Conservation (phyloP, 1,284 basidiomycete species). For the Ganoderma sp. region DNA sequence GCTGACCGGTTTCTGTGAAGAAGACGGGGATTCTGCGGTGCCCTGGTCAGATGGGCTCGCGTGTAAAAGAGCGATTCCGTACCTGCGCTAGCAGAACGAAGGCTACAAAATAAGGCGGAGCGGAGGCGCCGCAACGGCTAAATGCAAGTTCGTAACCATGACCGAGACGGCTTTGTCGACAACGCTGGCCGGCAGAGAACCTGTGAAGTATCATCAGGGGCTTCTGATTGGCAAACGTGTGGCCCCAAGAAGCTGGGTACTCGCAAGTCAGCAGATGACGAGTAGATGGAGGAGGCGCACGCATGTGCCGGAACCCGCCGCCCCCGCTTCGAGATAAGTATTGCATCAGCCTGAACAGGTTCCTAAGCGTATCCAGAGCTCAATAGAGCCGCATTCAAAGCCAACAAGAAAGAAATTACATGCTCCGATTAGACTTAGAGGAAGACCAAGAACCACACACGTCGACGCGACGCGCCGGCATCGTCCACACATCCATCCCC, state of each 20-base stretch:
- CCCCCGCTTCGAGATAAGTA: neutral
- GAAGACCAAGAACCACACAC: neutral
- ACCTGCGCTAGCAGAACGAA: neutral
- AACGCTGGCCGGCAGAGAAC: no score
- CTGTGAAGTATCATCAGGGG: no score
- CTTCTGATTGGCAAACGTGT: no score
- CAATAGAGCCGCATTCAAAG: neutral
- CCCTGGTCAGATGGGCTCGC: slow-evolving; percentile 3
- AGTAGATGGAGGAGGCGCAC: neutral
- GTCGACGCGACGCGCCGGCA: neutral
- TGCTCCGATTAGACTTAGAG: slow-evolving; percentile 1
- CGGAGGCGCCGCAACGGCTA: neutral
- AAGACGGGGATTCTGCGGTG: neutral
- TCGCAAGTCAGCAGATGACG: neutral
- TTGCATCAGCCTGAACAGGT: neutral
- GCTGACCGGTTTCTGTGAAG: neutral
- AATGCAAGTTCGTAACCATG: neutral
- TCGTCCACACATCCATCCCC: neutral
- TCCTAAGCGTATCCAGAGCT: slow-evolving; percentile 3
- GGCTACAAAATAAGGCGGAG: neutral
- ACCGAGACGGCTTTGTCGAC: neutral
- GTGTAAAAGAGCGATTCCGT: neutral
- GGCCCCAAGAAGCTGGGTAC: no score
- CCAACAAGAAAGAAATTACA: neutral
- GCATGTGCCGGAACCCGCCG: neutral